A percentile compares a stretch with the other conserved stretches of the same genome.
Evolutionary conservation across 805 yeast species (phyloP).

Genomic region (Metschnikowia corniflorae): DNA sequence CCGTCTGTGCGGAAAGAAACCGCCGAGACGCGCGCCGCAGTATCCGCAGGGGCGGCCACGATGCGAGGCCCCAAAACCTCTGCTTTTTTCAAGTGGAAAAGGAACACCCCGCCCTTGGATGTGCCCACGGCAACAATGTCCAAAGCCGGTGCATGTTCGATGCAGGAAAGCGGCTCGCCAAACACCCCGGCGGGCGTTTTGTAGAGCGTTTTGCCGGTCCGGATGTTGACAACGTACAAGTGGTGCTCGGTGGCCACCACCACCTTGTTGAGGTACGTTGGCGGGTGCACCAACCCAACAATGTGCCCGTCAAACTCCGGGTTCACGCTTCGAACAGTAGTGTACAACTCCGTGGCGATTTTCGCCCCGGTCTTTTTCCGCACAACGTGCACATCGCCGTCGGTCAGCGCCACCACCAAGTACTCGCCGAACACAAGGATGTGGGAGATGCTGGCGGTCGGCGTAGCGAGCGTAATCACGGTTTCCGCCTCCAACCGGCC

Average conservation of each 20-base stretch:
- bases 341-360: constrained; percentile 61
- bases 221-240: constrained; percentile 64
- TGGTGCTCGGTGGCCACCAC: constrained; percentile 72
- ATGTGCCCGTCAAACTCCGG: constrained; percentile 68
- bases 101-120: constrained; percentile 57
- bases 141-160: constrained; percentile 81
- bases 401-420: constrained; percentile 50
- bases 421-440: constrained; percentile 74
- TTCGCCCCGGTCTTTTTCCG: constrained; percentile 44
- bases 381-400: constrained; percentile 50
- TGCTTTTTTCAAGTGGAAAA: constrained; percentile 69
- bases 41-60: constrained; percentile 39
- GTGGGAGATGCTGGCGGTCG: constrained; percentile 41
- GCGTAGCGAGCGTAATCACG: constrained; percentile 7
- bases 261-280: constrained; percentile 88
- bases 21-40: constrained; percentile 47
- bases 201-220: constrained; percentile 70
- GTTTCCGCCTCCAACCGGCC: constrained; percentile 55
- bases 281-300: constrained; percentile 71
- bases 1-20: constrained; percentile 92
- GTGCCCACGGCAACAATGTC: constrained; percentile 82
- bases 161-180: constrained; percentile 54
- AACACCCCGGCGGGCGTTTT: constrained; percentile 48
- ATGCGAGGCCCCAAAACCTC: constrained; percentile 47
- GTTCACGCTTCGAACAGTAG: constrained; percentile 49